A percentile compares a stretch with the other conserved stretches of the same genome.
These are phyloP conservation scores for Melaleuca quinquenervia DNA, from an alignment of 345 rosid genomes.

Conservation along the genomic window DNA sequence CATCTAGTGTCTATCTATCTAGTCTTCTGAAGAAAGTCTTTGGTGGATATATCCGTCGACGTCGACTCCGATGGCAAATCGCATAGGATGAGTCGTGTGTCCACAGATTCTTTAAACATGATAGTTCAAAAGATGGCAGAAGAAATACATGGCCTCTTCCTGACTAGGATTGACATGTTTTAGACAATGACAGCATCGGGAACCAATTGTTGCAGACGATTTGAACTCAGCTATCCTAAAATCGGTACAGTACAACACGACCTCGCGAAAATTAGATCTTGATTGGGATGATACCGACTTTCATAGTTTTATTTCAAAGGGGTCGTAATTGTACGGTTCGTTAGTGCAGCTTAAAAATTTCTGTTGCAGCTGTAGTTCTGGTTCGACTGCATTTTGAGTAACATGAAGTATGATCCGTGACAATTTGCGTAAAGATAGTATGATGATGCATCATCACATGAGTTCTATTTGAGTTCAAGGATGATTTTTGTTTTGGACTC, in stretches of 20 bases:
- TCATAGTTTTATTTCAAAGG: neutral
- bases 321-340: neutral
- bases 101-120: too few species aligned
- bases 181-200: too few species aligned
- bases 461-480: too few species aligned
- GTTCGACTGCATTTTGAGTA: too few species aligned
- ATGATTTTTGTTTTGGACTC: neutral
- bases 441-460: neutral
- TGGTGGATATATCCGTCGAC: neutral
- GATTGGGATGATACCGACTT: neutral
- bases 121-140: too few species aligned
- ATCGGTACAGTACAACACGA: accelerated
- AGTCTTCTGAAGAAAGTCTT: neutral
- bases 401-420: too few species aligned
- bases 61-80: too few species aligned
- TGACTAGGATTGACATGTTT: too few species aligned
- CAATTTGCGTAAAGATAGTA: too few species aligned
- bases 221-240: neutral
- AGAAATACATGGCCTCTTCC: too few species aligned
- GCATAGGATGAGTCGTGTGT: too few species aligned
- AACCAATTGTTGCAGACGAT: neutral
- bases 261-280: accelerated
- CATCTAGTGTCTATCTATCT: neutral
- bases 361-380: too few species aligned
- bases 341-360: neutral